phyloP scores from a whole-genome alignment of 1,284 basidiomycete genomes.

The Fomitopsis betulina region DNA sequence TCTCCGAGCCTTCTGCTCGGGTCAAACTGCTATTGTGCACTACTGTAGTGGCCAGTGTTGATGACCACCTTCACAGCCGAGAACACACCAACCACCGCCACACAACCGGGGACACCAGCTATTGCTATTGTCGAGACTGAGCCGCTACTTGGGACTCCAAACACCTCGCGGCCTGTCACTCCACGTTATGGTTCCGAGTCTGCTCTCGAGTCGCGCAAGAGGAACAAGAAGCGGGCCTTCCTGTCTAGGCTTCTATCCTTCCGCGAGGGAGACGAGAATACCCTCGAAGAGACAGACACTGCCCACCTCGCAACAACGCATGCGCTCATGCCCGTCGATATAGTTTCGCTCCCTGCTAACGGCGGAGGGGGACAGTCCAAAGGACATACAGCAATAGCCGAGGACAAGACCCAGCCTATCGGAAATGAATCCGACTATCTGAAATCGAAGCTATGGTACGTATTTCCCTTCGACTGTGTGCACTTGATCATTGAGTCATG shows the following conservation, averaged over 20 bases:
- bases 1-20: too few species aligned
- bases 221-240: conserved; percentile 10
- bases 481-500: background rate
- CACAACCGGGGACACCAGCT: background rate
- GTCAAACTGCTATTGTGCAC: too few species aligned
- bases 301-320: conserved; percentile 19
- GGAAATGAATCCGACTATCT: conserved; percentile 64
- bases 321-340: conserved; percentile 24
- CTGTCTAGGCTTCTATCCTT: conserved; percentile 11
- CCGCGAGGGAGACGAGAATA: conserved; percentile 7
- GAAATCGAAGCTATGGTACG: conserved; percentile 76
- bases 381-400: conserved; percentile 13
- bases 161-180: background rate
- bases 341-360: conserved; percentile 12
- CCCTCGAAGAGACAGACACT: conserved; percentile 11
- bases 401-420: conserved; percentile 28
- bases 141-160: conserved; percentile 11
- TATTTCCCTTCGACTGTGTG: background rate
- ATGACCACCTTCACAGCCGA: background rate
- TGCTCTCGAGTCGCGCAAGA: background rate
- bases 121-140: conserved; percentile 17
- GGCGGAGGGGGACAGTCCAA: background rate
- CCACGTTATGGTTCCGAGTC: background rate
- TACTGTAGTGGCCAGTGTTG: background rate
- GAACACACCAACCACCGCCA: background rate